Base-by-base conservation (phyloP, 768 basidiomycete species). In the Mycena sanguinolenta region DNA sequence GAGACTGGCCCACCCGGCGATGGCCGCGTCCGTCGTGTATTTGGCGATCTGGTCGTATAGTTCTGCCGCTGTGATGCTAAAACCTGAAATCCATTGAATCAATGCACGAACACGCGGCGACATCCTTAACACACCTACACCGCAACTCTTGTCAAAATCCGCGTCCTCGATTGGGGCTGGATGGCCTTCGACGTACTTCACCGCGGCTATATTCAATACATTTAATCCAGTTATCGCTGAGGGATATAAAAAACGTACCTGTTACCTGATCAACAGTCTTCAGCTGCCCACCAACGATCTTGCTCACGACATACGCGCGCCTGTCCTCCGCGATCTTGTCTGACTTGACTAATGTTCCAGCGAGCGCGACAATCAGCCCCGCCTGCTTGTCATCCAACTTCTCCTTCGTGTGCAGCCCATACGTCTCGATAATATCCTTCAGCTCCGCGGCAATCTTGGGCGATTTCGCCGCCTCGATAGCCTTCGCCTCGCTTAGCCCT, bases 191-290 rank as follows among this genome's bases (percentile, higher is more conserved):
- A 93, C 74, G 77, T 92, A 96, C 79, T 92, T 95, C 25, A 89
- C 84, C 17, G 94, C 95, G 75, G 91, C 95, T 95, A 21, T 2
- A 55, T 34, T 32, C 9, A 36, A 21, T 34, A 34, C 32, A 55
- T 13, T 23, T 23, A 17, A 12, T 34, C 28, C 53, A 38, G 36
- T 17, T 13, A 34, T 14, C 34, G 23, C 13, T 25, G 7, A 30
- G 17, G 32, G 32, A 34, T 34, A 17, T n/a, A 4, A 13, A 58
- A 28, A 19, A 80, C 91, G 74, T 75, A 96, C 97, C 97, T 62
- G 88, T 84, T 28, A 98, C 90, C 84, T 98, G 97, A 79, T 98
- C 97, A 4, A 89, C 87, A 38, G 87, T 89, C 81, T 92, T 94
- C 67, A 99, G 80, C 72, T 88, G 88, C 25, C 88, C 91, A 64